A percentile compares a stretch with the other conserved stretches of the same genome.
phyloP scores from a whole-genome alignment of 768 basidiomycete genomes.

The Lepiota venenata region DNA sequence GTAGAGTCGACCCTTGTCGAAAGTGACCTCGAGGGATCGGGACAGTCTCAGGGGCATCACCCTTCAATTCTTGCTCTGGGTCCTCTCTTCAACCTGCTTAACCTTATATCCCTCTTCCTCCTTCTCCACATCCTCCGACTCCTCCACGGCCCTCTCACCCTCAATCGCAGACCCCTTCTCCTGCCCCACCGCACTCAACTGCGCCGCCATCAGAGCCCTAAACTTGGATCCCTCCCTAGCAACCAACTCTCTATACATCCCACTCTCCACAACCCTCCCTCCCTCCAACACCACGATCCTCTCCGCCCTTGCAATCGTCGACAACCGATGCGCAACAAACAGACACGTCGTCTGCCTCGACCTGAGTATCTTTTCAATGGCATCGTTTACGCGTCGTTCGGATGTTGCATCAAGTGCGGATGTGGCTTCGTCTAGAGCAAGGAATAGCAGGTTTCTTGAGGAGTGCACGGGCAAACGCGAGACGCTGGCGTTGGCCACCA shows the following conservation, averaged over 20 bases:
- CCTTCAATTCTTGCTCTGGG: neutral
- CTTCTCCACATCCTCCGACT: slow-evolving; percentile 11
- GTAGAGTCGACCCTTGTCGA: neutral
- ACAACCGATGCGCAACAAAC: slow-evolving; percentile 86
- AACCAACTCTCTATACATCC: slow-evolving; percentile 78
- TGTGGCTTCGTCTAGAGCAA: slow-evolving; percentile 89
- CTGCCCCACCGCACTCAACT: slow-evolving; percentile 51
- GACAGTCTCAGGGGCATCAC: too few species aligned
- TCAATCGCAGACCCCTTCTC: neutral
- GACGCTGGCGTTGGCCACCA: slow-evolving; percentile 78
- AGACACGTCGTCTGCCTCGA: slow-evolving; percentile 81
- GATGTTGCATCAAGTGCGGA: slow-evolving; percentile 87
- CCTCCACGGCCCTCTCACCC: slow-evolving; percentile 13
- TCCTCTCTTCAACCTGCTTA: neutral
- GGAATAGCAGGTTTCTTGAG: slow-evolving; percentile 84
- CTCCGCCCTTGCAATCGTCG: slow-evolving; percentile 88
- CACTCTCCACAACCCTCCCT: slow-evolving; percentile 78
- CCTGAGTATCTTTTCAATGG: slow-evolving; percentile 83
- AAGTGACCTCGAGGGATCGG: too few species aligned
- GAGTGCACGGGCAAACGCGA: slow-evolving; percentile 84
- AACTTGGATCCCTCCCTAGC: slow-evolving; percentile 72
- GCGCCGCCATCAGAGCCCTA: slow-evolving; percentile 86
- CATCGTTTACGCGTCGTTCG: slow-evolving; percentile 86
- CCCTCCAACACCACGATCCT: slow-evolving; percentile 88
- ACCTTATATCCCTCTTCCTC: neutral